phyloP scores from a whole-genome alignment of 1,284 basidiomycete genomes.

The Puccinia coronata region DNA sequence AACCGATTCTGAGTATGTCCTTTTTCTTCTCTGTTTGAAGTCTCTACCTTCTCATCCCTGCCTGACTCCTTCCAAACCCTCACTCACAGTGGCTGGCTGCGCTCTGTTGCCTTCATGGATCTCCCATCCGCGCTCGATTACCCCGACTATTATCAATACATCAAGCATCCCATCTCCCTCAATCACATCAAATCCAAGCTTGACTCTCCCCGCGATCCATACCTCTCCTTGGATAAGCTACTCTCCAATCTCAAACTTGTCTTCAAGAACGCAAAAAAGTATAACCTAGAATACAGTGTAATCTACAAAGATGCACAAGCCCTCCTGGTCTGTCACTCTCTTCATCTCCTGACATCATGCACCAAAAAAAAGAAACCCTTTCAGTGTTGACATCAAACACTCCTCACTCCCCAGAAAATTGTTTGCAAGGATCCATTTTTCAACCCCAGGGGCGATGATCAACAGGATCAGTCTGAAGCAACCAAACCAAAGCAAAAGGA shows the following conservation, averaged over 20 bases:
- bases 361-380: too few species aligned
- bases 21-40: too few species aligned
- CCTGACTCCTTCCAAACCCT: neutral
- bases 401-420: neutral
- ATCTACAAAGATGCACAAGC: conserved; percentile 54
- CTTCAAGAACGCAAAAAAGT: conserved; percentile 55
- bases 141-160: conserved; percentile 42
- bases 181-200: conserved; percentile 35
- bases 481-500: conserved; percentile 42
- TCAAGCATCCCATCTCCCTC: conserved; percentile 42
- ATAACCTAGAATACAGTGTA: conserved; percentile 52
- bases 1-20: conserved; percentile 28
- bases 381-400: neutral
- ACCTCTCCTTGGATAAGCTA: conserved; percentile 51
- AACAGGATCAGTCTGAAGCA: neutral
- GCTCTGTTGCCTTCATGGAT: conserved; percentile 40
- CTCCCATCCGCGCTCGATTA: conserved; percentile 33
- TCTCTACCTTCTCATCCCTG: neutral
- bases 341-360: neutral
- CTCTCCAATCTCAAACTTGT: conserved; percentile 53
- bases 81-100: conserved; percentile 8
- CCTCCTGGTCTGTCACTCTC: conserved; percentile 51
- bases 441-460: neutral
- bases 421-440: neutral
- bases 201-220: conserved; percentile 36